Evolutionary conservation across 2,329 filamentous ascomycete genomes (phyloP).

Genomic region (Nothophoma quercina): DNA sequence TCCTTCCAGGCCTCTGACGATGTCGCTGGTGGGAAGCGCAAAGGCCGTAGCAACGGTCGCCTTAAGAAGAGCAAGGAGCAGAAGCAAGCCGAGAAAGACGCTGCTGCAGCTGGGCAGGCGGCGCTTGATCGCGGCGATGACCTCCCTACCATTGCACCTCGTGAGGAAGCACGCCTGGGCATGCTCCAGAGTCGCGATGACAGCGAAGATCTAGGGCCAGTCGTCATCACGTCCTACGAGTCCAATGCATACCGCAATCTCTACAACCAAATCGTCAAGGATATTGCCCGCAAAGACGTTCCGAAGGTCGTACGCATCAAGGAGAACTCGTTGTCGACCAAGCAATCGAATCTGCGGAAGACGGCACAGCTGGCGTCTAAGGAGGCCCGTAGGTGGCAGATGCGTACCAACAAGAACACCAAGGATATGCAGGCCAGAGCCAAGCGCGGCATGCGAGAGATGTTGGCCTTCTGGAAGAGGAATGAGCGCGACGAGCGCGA

Average conservation of each 20-base stretch:
- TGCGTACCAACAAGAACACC: slow-evolving; percentile 96
- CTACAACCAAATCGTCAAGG: slow-evolving; percentile 96
- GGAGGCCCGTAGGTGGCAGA: slow-evolving; percentile 95
- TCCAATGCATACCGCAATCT: slow-evolving; percentile 96
- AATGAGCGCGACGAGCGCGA: slow-evolving; percentile 98
- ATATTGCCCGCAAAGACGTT: slow-evolving; percentile 91
- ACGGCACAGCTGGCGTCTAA: slow-evolving; percentile 96
- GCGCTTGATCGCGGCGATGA: slow-evolving; percentile 82
- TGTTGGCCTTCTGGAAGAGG: slow-evolving; percentile 99
- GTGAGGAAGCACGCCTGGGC: slow-evolving; percentile 63
- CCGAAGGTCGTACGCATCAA: slow-evolving; percentile 92
- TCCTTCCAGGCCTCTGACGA: slow-evolving; percentile 77
- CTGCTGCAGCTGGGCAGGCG: slow-evolving; percentile 86
- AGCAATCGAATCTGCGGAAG: slow-evolving; percentile 96
- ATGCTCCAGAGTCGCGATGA: slow-evolving; percentile 53
- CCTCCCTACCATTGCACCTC: slow-evolving; percentile 67
- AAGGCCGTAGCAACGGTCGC: slow-evolving; percentile 65
- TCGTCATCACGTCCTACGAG: slow-evolving; percentile 65
- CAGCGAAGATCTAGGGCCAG: slow-evolving; percentile 57
- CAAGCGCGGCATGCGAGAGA: slow-evolving; percentile 98
- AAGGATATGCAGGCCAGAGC: slow-evolving; percentile 97
- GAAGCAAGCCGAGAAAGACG: slow-evolving; percentile 73
- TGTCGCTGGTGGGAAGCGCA: slow-evolving; percentile 58
- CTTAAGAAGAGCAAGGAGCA: slow-evolving; percentile 88
- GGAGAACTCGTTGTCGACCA: slow-evolving; percentile 81